These are phyloP conservation scores for Saccharomycopsis sp. DNA, from an alignment of 805 yeast genomes.

Conservation along the genomic window DNA sequence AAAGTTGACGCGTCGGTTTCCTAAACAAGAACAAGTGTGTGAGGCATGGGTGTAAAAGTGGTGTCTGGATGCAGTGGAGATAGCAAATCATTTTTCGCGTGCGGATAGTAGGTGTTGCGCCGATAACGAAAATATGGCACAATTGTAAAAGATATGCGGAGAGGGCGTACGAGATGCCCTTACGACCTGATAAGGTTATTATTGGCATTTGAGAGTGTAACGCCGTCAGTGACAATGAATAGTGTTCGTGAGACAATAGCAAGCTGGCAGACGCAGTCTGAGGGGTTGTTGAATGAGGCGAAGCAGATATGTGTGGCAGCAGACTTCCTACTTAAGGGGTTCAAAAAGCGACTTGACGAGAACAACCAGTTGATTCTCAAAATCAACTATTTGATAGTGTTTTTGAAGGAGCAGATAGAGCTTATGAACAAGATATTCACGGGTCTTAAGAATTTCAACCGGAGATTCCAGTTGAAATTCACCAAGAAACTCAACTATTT, in stretches of 20 bases:
- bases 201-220: too few relatives aligned
- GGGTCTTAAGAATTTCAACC: slow-evolving; percentile 11
- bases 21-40: background rate
- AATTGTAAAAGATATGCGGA: background rate
- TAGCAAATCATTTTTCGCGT: too few relatives aligned
- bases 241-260: background rate
- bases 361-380: slow-evolving; percentile 17
- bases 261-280: slow-evolving; percentile 10
- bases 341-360: slow-evolving; percentile 16
- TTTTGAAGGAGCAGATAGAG: slow-evolving; percentile 17
- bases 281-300: slow-evolving; percentile 14
- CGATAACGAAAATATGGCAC: background rate
- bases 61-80: background rate
- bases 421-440: slow-evolving; percentile 16
- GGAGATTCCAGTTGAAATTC: slow-evolving; percentile 12
- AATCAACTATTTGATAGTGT: slow-evolving; percentile 19
- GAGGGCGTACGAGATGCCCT: too few relatives aligned
- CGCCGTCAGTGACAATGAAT: background rate
- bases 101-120: too few relatives aligned
- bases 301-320: slow-evolving; percentile 14
- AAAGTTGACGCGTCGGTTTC: background rate
- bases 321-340: slow-evolving; percentile 7
- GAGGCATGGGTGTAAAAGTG: background rate
- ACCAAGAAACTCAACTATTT: slow-evolving; percentile 9
- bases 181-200: too few relatives aligned